These are phyloP conservation scores for Naganishia onofrii DNA, from an alignment of 768 basidiomycete genomes.

Conservation along the genomic window DNA sequence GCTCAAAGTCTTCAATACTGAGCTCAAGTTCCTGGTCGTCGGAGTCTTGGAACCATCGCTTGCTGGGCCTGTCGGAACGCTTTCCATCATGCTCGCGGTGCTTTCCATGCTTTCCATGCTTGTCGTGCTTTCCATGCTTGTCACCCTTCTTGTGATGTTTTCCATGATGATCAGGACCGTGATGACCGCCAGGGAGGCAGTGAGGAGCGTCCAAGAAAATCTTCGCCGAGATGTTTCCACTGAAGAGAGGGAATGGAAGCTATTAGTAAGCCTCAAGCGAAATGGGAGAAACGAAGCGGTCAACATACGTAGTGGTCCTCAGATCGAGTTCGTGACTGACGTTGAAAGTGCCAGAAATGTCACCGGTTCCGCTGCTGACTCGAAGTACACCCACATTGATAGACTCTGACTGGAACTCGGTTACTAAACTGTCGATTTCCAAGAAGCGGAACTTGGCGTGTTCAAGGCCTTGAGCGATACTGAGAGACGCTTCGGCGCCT, in stretches of 20 bases:
- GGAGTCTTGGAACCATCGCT: not conserved
- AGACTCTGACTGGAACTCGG: conserved; percentile 2
- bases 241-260: not conserved
- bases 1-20: not conserved
- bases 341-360: conserved; percentile 27
- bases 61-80: not conserved
- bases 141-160: conserved; percentile 7
- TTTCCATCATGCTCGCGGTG: not conserved
- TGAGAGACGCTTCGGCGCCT: conserved; percentile 7
- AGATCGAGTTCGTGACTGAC: conserved; percentile 20
- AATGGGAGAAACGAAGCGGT: too few relatives aligned
- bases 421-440: not conserved
- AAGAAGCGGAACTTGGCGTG: not conserved
- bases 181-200: not conserved
- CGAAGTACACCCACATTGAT: conserved; percentile 3
- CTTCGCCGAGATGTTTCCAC: conserved; percentile 13
- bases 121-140: conserved; percentile 14
- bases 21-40: conserved; percentile 7
- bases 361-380: conserved; percentile 17
- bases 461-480: not conserved
- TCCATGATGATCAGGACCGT: conserved; percentile 3
- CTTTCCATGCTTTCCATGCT: conserved; percentile 14
- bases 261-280: not conserved
- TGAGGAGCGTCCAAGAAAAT: conserved; percentile 6
- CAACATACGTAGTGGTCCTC: conserved; percentile 24